A percentile compares a stretch with the other conserved stretches of the same genome.
phyloP scores from a whole-genome alignment of 306 rosid genomes.

The Datisca glomerata region DNA sequence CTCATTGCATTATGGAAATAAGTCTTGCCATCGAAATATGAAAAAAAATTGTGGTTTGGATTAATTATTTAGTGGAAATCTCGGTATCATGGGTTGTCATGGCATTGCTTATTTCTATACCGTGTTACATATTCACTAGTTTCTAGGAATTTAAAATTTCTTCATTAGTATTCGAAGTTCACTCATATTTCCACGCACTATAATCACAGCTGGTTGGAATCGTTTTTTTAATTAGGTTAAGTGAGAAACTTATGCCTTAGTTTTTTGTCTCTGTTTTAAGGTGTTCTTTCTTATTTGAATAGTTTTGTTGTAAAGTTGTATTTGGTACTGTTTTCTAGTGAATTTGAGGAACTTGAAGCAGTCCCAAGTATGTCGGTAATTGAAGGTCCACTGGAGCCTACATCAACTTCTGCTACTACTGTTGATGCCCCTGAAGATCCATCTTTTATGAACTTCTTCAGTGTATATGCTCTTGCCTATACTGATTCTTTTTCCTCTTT shows the following conservation, averaged over 20 bases:
- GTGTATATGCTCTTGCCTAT: constrained; percentile 29
- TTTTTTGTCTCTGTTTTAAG: background rate
- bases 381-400: constrained; percentile 51
- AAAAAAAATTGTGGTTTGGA: too few relatives aligned
- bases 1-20: too few relatives aligned
- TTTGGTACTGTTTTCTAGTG: constrained; percentile 41
- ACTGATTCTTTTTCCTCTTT: background rate
- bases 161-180: background rate
- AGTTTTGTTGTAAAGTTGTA: constrained; percentile 7
- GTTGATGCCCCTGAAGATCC: constrained; percentile 47
- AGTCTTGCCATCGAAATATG: too few relatives aligned
- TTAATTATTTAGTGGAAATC: too few relatives aligned
- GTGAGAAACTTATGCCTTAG: background rate
- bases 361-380: constrained; percentile 35
- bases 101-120: background rate
- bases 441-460: constrained; percentile 41
- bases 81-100: too few relatives aligned
- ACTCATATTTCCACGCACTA: background rate
- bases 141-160: too few relatives aligned
- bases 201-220: background rate
- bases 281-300: constrained; percentile 8
- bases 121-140: background rate
- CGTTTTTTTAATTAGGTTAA: background rate
- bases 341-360: constrained; percentile 65
- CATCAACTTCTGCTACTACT: constrained; percentile 33